A percentile compares a stretch with the other conserved stretches of the same genome.
phyloP scores from a whole-genome alignment of 352 stramenopile genomes.

The Pythium insidiosum region DNA sequence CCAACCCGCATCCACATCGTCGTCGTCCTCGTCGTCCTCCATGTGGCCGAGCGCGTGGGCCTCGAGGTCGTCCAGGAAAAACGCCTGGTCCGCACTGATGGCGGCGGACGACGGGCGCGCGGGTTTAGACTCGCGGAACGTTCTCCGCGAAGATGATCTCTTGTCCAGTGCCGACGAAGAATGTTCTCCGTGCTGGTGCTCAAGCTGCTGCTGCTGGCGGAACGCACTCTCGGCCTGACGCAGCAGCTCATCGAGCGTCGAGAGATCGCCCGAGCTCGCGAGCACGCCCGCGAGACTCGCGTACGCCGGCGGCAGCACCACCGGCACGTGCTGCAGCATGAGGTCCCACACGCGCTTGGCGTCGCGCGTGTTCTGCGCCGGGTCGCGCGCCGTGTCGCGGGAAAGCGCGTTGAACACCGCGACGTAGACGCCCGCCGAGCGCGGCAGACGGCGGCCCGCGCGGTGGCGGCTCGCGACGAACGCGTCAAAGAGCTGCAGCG shows the following conservation, averaged over 20 bases:
- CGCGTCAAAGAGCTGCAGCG: constrained; percentile 62
- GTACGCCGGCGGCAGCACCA: constrained; percentile 64
- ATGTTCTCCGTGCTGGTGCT: not conserved
- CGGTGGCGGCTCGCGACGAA: constrained; percentile 41
- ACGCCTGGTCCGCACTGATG: constrained; percentile 18
- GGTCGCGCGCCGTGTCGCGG: constrained; percentile 48
- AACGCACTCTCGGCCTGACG: constrained; percentile 29
- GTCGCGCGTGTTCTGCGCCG: constrained; percentile 56
- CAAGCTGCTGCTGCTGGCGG: constrained; percentile 1
- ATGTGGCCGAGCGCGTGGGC: too few relatives aligned
- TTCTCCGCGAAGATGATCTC: too few relatives aligned
- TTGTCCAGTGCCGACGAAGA: not conserved
- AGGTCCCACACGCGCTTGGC: constrained; percentile 70
- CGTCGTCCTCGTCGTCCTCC: constrained; percentile 17
- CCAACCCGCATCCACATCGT: too few relatives aligned
- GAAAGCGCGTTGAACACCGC: constrained; percentile 80
- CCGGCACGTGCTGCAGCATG: constrained; percentile 55
- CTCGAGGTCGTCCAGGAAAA: constrained; percentile 18
- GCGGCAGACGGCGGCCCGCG: constrained; percentile 17
- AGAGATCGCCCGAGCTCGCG: constrained; percentile 61
- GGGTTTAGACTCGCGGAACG: too few relatives aligned
- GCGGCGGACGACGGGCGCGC: too few relatives aligned
- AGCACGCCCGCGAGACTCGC: constrained; percentile 79
- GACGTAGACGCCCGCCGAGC: constrained; percentile 54
- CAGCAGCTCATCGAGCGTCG: constrained; percentile 57